A percentile compares a stretch with the other conserved stretches of the same genome.
Evolutionary conservation across 176 grass and related monocot genomes (phyloP).

Genomic region (Oryza glaberrima): DNA sequence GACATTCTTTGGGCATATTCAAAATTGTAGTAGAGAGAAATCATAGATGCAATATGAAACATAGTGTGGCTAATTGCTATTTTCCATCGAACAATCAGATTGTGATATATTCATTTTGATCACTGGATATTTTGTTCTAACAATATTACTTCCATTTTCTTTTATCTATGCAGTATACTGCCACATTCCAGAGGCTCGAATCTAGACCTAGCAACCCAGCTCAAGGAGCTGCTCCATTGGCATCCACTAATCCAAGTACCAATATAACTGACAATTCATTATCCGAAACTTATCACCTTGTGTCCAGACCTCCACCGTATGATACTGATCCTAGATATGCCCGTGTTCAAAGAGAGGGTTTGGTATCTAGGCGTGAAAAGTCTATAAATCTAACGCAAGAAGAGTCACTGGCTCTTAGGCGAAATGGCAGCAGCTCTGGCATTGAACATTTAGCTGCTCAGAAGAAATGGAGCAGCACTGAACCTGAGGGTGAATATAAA

Average conservation of each 20-base stretch:
- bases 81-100: neutral
- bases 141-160: neutral
- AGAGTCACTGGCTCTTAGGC: conserved; percentile 64
- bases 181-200: conserved; percentile 81
- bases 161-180: conserved; percentile 61
- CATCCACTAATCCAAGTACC: conserved; percentile 44
- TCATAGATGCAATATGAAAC: neutral
- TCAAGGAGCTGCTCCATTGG: conserved; percentile 55
- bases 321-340: conserved; percentile 72
- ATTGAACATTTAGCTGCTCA: conserved; percentile 61
- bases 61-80: neutral
- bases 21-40: neutral
- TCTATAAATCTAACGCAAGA: conserved; percentile 74
- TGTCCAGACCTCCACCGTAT: conserved; percentile 72
- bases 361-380: conserved; percentile 90
- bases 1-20: conserved; percentile 18
- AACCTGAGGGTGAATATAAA: conserved; percentile 65
- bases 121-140: conserved; percentile 15
- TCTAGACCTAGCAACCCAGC: conserved; percentile 57
- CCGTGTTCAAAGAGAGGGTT: conserved; percentile 71
- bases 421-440: conserved; percentile 79
- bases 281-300: conserved; percentile 73
- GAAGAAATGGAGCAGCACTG: conserved; percentile 70
- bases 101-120: neutral
- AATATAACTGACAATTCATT: conserved; percentile 51